Percentiles rank a stretch among this genome's conserved stretches.
phyloP scores from a whole-genome alignment of 345 rosid species.

The Sonneratia alba region DNA sequence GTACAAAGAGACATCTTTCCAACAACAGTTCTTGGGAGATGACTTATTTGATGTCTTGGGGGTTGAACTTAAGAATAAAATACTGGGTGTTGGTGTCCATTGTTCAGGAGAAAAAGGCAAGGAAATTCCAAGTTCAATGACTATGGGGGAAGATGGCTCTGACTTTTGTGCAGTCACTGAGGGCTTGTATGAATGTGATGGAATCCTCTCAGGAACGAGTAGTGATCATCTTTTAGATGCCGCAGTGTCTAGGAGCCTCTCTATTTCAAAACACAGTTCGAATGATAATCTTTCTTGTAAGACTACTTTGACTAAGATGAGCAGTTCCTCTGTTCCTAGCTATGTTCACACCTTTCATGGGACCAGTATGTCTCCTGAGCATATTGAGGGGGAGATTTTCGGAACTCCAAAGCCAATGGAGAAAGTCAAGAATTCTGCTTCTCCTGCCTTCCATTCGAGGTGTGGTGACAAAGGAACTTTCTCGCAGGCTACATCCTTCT shows the following conservation, averaged over 20 bases:
- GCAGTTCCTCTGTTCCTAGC: conserved; percentile 5
- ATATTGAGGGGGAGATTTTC: conserved; percentile 22
- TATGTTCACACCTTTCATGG: too few relatives aligned
- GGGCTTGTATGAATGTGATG: conserved; percentile 21
- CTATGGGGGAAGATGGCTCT: conserved; percentile 26
- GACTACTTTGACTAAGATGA: conserved; percentile 57
- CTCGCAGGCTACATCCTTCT: conserved; percentile 41
- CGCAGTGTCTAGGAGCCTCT: conserved; percentile 55
- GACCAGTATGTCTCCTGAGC: conserved; percentile 40
- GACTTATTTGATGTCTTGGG: conserved; percentile 83
- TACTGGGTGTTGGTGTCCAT: conserved; percentile 29
- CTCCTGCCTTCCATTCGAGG: conserved; percentile 34
- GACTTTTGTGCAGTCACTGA: conserved; percentile 30
- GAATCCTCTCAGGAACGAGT: conserved; percentile 15
- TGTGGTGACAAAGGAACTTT: conserved; percentile 36
- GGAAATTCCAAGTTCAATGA: conserved; percentile 24
- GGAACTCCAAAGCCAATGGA: conserved; percentile 26
- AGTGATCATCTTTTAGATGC: conserved; percentile 88
- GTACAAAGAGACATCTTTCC: conserved; percentile 22
- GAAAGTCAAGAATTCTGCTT: conserved; percentile 29
- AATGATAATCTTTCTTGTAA: conserved; percentile 61
- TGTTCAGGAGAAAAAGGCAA: conserved; percentile 24
- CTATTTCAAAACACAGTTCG: conserved; percentile 53
- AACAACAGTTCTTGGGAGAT: conserved; percentile 41
- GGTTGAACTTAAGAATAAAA: conserved; percentile 50